Evolutionary conservation across 106 monocot species (phyloP), one percentile per base, ranked within the genome.

Genomic region (Gastrodia elata): DNA sequence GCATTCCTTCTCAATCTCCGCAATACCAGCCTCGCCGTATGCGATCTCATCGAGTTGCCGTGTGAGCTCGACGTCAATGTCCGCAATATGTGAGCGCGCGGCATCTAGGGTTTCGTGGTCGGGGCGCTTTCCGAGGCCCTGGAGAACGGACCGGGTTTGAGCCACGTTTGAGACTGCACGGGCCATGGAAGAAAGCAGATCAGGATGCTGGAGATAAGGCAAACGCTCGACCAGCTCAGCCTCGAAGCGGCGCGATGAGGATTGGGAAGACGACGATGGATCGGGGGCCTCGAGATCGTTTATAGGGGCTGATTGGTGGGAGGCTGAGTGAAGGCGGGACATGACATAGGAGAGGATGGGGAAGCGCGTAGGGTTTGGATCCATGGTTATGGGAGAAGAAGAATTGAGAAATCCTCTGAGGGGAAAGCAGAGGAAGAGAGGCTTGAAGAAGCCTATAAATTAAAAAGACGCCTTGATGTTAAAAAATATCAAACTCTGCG

Each of bases 281-380:
- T 58, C 38, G 71, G 72, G 30, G 89, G 91, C 74, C 82, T 92
- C 91, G 70, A 91, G 71, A 80, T 95, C 91, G 80, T 39, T 39
- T 39, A 39, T 68, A 65, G 65, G 32, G 71, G 4, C 8, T 38
- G 77, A 30, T 33, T 64, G 34, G 46, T 30, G 20, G 80, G 38
- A 9, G 76, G 43, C 30, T 73, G 49, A 74, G 58, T 75, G 69
- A 71, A 94, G 74, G 68, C 89, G 94, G 24, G 87, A 77, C 65
- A 91, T 75, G 65, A 91, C 94, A 79, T 87, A 95, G 82, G 94
- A 95, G 83, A 95, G 85, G 73, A 95, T 78, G 32, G 94, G 94
- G 79, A 83, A 84, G 43, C 64, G 71, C 18, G 81, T 87, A 42
- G 91, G 89, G 75, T 84, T 89, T 39, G 91, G 94, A 83, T 95